phyloP scores from a whole-genome alignment of 2,329 filamentous ascomycete genomes.

The Aspergillus jensenii region DNA sequence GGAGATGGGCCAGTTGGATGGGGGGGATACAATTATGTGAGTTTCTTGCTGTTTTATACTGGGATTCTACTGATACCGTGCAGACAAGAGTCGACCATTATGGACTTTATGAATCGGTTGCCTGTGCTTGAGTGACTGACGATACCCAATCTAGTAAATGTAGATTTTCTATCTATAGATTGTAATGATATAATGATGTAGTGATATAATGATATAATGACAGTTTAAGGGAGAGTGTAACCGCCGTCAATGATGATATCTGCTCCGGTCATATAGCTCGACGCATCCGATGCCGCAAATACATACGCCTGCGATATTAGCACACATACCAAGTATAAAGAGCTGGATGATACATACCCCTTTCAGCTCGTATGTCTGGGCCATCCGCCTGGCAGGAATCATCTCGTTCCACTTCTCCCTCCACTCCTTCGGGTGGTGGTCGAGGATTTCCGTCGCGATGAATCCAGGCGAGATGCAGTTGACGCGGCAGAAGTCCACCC shows the following conservation, averaged over 20 bases:
- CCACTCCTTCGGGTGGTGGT: constrained; percentile 33
- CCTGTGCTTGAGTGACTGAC: neutral
- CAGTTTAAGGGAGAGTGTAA: constrained; percentile 38
- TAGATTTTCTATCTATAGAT: no score
- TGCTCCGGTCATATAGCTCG: constrained; percentile 50
- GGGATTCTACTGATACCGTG: no score
- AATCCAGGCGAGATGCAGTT: constrained; percentile 44
- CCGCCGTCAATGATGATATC: constrained; percentile 51
- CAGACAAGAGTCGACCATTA: neutral
- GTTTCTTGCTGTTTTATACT: neutral
- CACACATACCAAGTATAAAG: neutral
- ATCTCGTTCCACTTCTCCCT: constrained; percentile 38
- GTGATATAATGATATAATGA: neutral
- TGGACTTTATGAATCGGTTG: neutral
- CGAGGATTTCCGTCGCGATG: constrained; percentile 41
- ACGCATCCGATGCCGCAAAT: constrained; percentile 47
- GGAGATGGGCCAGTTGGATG: neutral
- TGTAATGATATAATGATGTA: no score
- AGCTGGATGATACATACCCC: constrained; percentile 22
- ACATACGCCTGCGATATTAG: constrained; percentile 14
- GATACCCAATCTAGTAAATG: no score
- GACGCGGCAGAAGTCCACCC: constrained; percentile 41
- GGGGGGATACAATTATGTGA: neutral
- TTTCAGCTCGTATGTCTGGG: constrained; percentile 40
- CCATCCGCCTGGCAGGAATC: constrained; percentile 40